Conservation (phyloP, 176 grass and related monocot species). For the Panicum miliaceum region DNA sequence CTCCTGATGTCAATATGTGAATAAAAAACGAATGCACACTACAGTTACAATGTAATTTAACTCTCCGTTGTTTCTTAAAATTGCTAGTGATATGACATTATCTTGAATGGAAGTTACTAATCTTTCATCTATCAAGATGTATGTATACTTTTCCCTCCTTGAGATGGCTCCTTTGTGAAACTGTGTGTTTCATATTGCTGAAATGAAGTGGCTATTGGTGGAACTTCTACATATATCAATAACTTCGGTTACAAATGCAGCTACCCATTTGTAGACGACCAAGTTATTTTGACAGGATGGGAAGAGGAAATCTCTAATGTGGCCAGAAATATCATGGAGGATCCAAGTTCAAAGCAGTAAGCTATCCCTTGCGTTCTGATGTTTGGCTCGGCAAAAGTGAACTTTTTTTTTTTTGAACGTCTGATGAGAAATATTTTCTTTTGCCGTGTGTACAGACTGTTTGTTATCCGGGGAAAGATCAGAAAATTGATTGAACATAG, state of each 20-base stretch:
- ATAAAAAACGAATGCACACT: not conserved
- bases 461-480: conserved; percentile 56
- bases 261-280: conserved; percentile 52
- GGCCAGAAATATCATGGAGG: conserved; percentile 64
- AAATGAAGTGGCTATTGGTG: not conserved
- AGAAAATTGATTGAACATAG: conserved; percentile 68
- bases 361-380: conserved; percentile 20
- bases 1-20: not conserved
- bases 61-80: not conserved
- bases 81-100: not conserved
- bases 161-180: conserved; percentile 7
- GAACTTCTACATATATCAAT: conserved; percentile 10
- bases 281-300: conserved; percentile 69
- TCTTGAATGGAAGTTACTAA: not conserved
- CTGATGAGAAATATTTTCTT: not conserved
- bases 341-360: conserved; percentile 72
- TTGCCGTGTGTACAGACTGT: conserved; percentile 46
- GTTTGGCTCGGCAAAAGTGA: not conserved
- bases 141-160: not conserved
- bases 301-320: conserved; percentile 70
- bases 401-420: conserved; percentile 20
- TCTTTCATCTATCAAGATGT: not conserved
- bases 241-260: conserved; percentile 42
- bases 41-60: not conserved
- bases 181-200: not conserved